phyloP scores from a whole-genome alignment of 2,329 filamentous ascomycete genomes.

The Trichoderma endophyticum region DNA sequence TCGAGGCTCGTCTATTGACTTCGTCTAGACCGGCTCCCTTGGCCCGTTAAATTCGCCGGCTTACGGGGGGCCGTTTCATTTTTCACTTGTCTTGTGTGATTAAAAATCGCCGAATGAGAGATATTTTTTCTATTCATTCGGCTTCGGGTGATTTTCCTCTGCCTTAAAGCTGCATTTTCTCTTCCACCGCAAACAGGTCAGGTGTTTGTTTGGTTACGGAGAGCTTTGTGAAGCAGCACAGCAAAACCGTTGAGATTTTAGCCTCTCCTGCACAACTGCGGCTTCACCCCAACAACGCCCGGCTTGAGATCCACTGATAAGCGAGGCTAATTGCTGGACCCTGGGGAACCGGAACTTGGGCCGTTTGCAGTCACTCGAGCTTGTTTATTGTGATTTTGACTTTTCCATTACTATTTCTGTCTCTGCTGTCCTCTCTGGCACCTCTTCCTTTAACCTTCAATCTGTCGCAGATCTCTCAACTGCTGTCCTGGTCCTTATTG shows the following conservation, averaged over 20 bases:
- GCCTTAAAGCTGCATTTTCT: neutral
- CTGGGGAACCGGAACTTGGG: neutral
- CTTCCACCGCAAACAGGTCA: neutral
- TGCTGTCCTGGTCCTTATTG: too few species aligned
- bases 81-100: neutral
- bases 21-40: neutral
- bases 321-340: slow-evolving; percentile 2
- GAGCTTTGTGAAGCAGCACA: neutral
- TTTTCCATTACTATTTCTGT: neutral
- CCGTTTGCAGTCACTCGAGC: neutral
- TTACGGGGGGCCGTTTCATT: neutral
- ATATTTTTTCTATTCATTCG: neutral
- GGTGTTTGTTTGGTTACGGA: neutral
- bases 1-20: neutral
- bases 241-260: slow-evolving; percentile 2
- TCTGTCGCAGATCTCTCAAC: neutral
- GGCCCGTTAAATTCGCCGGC: neutral
- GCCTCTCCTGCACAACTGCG: neutral
- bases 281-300: slow-evolving; percentile 10
- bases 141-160: neutral
- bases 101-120: neutral
- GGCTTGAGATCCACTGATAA: slow-evolving; percentile 13
- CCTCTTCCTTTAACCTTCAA: too few species aligned
- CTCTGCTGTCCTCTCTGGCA: too few species aligned
- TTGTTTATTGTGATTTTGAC: neutral